A percentile compares a stretch with the other conserved stretches of the same genome.
Conservation (phyloP, 2,329 filamentous ascomycete genomes). For the Beauveria brongniartii region DNA sequence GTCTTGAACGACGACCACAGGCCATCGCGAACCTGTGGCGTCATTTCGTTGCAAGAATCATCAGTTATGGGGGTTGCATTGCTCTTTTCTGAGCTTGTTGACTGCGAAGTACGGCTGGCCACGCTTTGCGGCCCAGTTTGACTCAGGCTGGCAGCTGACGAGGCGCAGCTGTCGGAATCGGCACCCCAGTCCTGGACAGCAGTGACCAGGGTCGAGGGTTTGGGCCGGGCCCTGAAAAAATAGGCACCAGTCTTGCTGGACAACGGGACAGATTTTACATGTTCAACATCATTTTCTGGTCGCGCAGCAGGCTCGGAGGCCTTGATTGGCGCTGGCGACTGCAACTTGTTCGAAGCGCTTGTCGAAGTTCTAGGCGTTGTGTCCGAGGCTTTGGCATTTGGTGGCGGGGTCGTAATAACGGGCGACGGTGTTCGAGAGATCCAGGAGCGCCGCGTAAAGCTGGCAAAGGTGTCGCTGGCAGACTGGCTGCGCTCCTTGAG, state of each 20-base stretch:
- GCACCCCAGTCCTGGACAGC: constrained; percentile 27
- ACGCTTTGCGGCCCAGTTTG: constrained; percentile 32
- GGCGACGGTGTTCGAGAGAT: constrained; percentile 44
- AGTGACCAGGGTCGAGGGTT: constrained; percentile 35
- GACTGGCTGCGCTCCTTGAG: constrained; percentile 28
- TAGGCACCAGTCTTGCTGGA: constrained; percentile 39
- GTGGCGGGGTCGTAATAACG: constrained; percentile 22
- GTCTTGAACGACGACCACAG: constrained; percentile 48
- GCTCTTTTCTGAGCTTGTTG: constrained; percentile 29
- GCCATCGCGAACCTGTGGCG: constrained; percentile 38
- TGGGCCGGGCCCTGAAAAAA: constrained; percentile 41
- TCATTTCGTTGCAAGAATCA: constrained; percentile 39
- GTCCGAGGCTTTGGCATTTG: constrained; percentile 17
- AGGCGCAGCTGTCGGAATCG: constrained; percentile 36
- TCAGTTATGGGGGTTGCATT: constrained; percentile 31
- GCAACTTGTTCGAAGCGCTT: constrained; percentile 19
- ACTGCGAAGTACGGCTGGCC: constrained; percentile 30
- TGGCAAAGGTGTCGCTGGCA: constrained; percentile 39
- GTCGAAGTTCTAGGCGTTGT: constrained; percentile 20
- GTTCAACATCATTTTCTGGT: constrained; percentile 11
- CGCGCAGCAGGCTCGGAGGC: neutral
- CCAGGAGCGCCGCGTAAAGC: constrained; percentile 45
- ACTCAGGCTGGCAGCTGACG: constrained; percentile 38
- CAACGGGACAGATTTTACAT: constrained; percentile 27
- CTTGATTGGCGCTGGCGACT: constrained; percentile 10